Percentiles rank a stretch among this genome's conserved stretches.
Evolutionary conservation across 2,329 filamentous ascomycete genomes (phyloP).

Genomic region (Fusarium temperatum): DNA sequence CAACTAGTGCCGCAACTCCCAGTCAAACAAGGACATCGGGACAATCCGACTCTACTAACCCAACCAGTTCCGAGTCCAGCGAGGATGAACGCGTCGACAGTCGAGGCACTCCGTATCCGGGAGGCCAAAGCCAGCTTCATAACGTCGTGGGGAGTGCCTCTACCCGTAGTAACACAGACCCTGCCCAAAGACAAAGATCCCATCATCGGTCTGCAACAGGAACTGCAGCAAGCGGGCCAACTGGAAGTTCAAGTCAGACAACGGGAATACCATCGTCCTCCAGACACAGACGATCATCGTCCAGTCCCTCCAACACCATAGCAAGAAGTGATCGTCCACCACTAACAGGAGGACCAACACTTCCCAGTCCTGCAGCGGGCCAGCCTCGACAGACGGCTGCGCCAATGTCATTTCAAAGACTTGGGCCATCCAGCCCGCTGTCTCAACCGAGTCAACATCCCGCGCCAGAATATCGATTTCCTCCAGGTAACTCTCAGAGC

Average conservation of each 20-base stretch:
- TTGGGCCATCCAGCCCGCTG: not conserved
- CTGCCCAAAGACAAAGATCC: not conserved
- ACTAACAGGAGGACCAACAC: not conserved
- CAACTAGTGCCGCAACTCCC: not conserved
- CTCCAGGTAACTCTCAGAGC: not conserved
- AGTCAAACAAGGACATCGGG: not conserved
- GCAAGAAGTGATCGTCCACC: too few relatives aligned
- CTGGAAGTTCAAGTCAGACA: too few relatives aligned
- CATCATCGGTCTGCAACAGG: not conserved
- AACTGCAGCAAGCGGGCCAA: not conserved
- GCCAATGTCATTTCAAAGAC: not conserved
- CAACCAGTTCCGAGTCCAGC: not conserved
- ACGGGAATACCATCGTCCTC: not conserved
- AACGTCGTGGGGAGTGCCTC: not conserved
- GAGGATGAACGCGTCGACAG: too few relatives aligned
- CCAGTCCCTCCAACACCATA: not conserved
- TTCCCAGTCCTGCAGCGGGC: not conserved
- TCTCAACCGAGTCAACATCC: not conserved
- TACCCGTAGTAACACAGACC: not conserved
- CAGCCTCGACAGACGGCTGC: not conserved
- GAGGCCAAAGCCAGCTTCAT: not conserved
- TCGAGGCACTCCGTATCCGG: fast-evolving
- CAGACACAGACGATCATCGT: not conserved
- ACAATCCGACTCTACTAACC: not conserved
- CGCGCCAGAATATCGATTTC: fast-evolving